Percentiles rank a stretch among this genome's conserved stretches.
Evolutionary conservation across 23 red algal genomes (phyloP).

Genomic region (Gracilaria domingensis): DNA sequence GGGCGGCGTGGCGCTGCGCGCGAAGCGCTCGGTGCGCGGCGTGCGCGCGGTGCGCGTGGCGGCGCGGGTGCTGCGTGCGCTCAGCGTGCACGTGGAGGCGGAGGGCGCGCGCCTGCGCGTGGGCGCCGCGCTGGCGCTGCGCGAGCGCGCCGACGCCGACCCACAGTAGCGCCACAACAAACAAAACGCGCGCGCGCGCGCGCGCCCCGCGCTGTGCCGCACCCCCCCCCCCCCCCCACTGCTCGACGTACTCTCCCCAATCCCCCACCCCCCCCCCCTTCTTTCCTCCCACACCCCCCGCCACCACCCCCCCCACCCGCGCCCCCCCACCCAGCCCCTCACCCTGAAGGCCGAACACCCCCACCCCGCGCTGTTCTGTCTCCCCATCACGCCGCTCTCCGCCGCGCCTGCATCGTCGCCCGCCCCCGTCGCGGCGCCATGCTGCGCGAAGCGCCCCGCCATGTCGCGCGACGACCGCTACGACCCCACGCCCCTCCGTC

Average conservation of each 20-base stretch:
- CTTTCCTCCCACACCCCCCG: not conserved
- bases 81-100: not conserved
- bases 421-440: slow-evolving; percentile 13
- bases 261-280: slow-evolving; percentile 5
- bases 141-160: not conserved
- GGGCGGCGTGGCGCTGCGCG: not conserved
- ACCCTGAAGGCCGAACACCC: not conserved
- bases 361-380: not conserved
- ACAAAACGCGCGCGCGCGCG: not conserved
- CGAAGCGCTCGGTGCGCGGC: not conserved
- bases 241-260: not conserved
- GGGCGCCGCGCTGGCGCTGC: not conserved
- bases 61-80: not conserved
- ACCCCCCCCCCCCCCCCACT: not conserved
- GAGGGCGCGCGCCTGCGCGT: not conserved
- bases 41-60: not conserved
- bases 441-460: slow-evolving; percentile 4
- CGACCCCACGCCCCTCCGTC: not conserved
- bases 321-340: not conserved
- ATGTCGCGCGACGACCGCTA: slow-evolving; percentile 38
- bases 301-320: not conserved
- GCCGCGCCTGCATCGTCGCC: not conserved
- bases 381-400: too few species aligned
- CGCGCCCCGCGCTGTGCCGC: not conserved
- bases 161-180: too few species aligned